phyloP scores from a whole-genome alignment of 75 land plant species.

The Gnetum montanum region DNA sequence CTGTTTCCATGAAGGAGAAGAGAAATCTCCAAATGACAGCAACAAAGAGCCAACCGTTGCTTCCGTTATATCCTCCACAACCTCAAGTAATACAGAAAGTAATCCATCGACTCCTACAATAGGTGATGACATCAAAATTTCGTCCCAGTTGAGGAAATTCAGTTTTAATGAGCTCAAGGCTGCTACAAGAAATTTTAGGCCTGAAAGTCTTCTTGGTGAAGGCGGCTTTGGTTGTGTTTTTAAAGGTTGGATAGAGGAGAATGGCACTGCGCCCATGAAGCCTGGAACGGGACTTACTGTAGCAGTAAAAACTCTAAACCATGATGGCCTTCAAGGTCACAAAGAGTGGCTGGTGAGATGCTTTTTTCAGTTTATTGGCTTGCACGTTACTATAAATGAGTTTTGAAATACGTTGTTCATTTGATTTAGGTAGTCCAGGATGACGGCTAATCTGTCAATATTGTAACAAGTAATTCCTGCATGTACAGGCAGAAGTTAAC shows the following conservation, averaged over 20 bases:
- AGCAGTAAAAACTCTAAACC: conserved; percentile 75
- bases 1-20: conserved; percentile 31
- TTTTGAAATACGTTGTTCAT: too few relatives aligned
- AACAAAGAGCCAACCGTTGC: conserved; percentile 34
- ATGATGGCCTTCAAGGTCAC: conserved; percentile 81
- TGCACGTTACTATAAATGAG: too few relatives aligned
- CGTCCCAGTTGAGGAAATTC: conserved; percentile 55
- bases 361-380: not conserved
- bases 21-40: conserved; percentile 39
- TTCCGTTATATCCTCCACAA: conserved; percentile 26
- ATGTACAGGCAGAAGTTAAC: conserved; percentile 65
- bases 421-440: too few relatives aligned
- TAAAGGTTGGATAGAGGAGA: conserved; percentile 77
- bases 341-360: conserved; percentile 75
- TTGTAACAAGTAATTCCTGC: too few relatives aligned
- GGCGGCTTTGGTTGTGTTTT: conserved; percentile 84
- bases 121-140: conserved; percentile 38
- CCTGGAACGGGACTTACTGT: conserved; percentile 69
- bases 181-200: conserved; percentile 62
- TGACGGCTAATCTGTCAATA: too few relatives aligned
- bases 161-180: conserved; percentile 44
- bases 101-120: conserved; percentile 34
- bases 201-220: conserved; percentile 70
- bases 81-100: conserved; percentile 37
- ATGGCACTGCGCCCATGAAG: conserved; percentile 58